Base-by-base conservation (phyloP, 2,329 filamentous ascomycete genomes). In the Aspergillus terreus region DNA sequence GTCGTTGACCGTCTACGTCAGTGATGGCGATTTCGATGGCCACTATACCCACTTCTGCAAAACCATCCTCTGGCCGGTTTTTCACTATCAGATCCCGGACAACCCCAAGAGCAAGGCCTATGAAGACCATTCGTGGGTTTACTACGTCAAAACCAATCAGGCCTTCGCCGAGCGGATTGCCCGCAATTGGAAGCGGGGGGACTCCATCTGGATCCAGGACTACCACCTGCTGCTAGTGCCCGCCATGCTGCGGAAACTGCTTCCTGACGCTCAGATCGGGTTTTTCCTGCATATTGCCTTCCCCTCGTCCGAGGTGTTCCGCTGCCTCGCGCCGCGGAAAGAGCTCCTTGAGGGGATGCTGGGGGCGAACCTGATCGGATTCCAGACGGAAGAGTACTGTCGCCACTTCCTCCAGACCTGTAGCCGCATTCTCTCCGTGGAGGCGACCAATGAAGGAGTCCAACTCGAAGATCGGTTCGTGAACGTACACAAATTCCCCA, bases 101-200 rank as follows among this genome's bases (percentile, higher is more conserved):
- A 95, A 95, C 67, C 92, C 92, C 23, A 96, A 96, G 79, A 96
- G 91, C 82, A 97, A 97, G 71, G 92, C 92, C 0, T 97, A 96
- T 69, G 88, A 95, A 70, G 92, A 97, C 62, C 92, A 97, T 71
- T 96, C 92, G 0, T 97, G 92, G 90, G 82, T 91, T 60, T 95
- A 90, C 76, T 97, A 97, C 64, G 87, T 91, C 66, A 90, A 89
- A 49, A 82, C 96, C 65, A 96, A 96, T 74, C 87, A 94, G 70
- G 90, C 87, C 3, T 96, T 97, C 72, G 92, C 92, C 30, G 88
- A 96, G 68, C 87, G 86, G 67, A 91, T 97, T 52, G 79, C 95
- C 44, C 87, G 87, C 69, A 90, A 92, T 72, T 97, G 92, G 86
- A 96, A 96, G 77, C 85, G 87, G 25, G 91, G 90, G 40, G 94